Evolutionary conservation across 768 basidiomycete species (phyloP), one percentile per base, ranked within the genome.

Genomic region (Rossbeevera mucosa): DNA sequence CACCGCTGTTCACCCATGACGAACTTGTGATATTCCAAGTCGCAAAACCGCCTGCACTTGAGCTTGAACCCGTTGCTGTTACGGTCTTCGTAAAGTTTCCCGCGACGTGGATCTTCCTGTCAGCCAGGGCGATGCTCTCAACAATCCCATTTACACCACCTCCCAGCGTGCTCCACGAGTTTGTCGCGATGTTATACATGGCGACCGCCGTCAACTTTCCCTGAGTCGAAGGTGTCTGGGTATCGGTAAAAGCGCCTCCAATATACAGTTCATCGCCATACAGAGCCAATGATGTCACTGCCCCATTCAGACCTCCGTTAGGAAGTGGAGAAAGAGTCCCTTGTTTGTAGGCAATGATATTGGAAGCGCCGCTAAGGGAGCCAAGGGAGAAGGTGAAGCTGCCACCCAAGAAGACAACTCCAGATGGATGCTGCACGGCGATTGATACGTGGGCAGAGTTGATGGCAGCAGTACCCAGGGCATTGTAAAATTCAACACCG

Each of bases 161-260:
- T 7, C 74, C 80, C 3, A 96, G 71, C 1, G 86, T 52, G 13
- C 68, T 70, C 94, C 94, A 97, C 9, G 76, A 63, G 53, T 84
- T 78, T 26, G 73, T 74, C 47, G 71, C 61, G 11, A 91, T 71
- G 57, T 93, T 79, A 67, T 93, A 97, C 48, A 80, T 63, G 0
- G 85, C 91, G 28, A 95, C 68, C 30, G 83, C 79, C 41, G 68
- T 68, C 30, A 92, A 71, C 29, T 69, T 72, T 49, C 80, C 79
- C 43, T 76, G 71, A 2, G 74, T 77, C 0, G 84, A 80, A 14
- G 76, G 71, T 5, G 76, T 72, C 2, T 68, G 66, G 0, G 91
- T 88, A 55, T 88, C 85, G 0, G 76, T 78, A 73, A 99, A 99
- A 0, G 82, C 74, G 1, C 96, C 96, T n/a, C 92, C 95, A 36